Conservation (phyloP, 2,329 filamentous ascomycete species). For the Falciphora oryzae region DNA sequence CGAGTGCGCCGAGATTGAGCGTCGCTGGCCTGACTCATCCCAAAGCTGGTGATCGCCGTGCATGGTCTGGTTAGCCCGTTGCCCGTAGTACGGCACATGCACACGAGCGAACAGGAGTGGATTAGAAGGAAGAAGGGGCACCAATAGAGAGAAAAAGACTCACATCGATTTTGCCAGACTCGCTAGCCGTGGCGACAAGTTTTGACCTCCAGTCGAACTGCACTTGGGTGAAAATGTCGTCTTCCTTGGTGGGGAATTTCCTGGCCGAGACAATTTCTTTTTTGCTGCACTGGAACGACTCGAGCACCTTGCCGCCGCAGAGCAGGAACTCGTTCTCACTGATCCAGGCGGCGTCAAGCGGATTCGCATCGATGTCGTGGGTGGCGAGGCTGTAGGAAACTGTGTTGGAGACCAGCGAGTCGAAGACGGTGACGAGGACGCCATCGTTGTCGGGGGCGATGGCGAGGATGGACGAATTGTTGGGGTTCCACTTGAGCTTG, state of each 20-base stretch:
- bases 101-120: not conserved
- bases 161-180: slow-evolving; percentile 56
- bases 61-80: too few species aligned
- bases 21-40: slow-evolving; percentile 47
- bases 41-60: slow-evolving; percentile 37
- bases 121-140: not conserved
- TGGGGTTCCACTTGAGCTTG: slow-evolving; percentile 56
- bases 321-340: slow-evolving; percentile 53
- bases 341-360: slow-evolving; percentile 55
- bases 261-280: slow-evolving; percentile 38
- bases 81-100: too few species aligned
- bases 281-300: slow-evolving; percentile 41
- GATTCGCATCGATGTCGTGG: slow-evolving; percentile 45
- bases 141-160: slow-evolving; percentile 26
- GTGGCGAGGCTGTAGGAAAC: slow-evolving; percentile 41
- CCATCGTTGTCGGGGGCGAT: slow-evolving; percentile 51
- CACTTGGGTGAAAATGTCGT: slow-evolving; percentile 49
- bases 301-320: slow-evolving; percentile 50
- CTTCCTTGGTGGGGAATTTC: slow-evolving; percentile 47
- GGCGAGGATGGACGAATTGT: slow-evolving; percentile 47
- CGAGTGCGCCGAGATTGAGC: slow-evolving; percentile 53
- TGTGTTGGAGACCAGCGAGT: slow-evolving; percentile 35
- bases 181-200: slow-evolving; percentile 52
- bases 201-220: slow-evolving; percentile 49
- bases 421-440: slow-evolving; percentile 51